Conservation (phyloP, 495 filamentous ascomycete genomes). For the Penicillium atrosanguineum region DNA sequence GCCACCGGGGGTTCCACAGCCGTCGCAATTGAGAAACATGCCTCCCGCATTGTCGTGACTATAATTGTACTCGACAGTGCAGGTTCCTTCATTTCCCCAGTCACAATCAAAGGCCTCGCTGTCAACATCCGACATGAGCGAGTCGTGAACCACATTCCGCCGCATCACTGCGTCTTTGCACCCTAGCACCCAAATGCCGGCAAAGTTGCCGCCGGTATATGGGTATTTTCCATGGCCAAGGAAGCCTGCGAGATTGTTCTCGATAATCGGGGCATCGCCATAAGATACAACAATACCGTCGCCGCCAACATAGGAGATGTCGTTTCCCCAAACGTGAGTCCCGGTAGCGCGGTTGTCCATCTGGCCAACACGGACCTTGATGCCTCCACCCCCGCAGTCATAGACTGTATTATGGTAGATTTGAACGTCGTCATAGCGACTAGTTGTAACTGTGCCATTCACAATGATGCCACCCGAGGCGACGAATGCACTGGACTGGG, state of each 20-base stretch:
- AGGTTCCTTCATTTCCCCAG: constrained; percentile 9
- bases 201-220: constrained; percentile 10
- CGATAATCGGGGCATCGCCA: neutral
- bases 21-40: constrained; percentile 11
- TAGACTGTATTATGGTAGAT: constrained; percentile 5
- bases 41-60: constrained; percentile 13
- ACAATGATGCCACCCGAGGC: constrained; percentile 5
- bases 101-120: constrained; percentile 15
- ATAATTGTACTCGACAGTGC: constrained; percentile 15
- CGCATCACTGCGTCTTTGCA: constrained; percentile 12
- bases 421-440: constrained; percentile 11
- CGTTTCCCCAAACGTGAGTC: constrained; percentile 4
- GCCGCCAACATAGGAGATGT: constrained; percentile 9
- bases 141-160: constrained; percentile 9
- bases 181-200: constrained; percentile 10
- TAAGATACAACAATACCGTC: constrained; percentile 11
- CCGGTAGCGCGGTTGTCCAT: constrained; percentile 6
- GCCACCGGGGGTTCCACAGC: constrained; percentile 9
- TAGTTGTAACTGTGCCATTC: constrained; percentile 3
- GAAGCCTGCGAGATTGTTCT: constrained; percentile 4
- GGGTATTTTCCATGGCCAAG: constrained; percentile 12
- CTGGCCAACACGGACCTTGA: constrained; percentile 13
- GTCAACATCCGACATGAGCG: constrained; percentile 10
- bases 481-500: constrained; percentile 3
- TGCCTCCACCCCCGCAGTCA: constrained; percentile 11